Evolutionary conservation across 2,329 filamentous ascomycete species (phyloP).

Genomic region (Aureobasidium namibiae): DNA sequence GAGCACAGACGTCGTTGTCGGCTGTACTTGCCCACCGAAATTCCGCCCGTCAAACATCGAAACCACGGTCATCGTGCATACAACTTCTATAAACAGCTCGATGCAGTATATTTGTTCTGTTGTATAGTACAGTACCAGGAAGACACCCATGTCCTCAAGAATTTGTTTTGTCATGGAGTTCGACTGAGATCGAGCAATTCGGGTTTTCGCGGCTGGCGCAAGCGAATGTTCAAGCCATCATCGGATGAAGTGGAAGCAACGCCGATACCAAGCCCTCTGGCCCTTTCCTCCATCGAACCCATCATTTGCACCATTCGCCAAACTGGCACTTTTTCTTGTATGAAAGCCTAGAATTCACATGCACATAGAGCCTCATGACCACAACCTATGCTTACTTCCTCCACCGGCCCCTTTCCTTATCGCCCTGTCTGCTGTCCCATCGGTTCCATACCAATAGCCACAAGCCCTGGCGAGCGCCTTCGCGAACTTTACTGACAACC

Average conservation of each 20-base stretch:
- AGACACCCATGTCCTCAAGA: background rate
- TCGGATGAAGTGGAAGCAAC: background rate
- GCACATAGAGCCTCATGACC: background rate
- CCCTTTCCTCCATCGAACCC: background rate
- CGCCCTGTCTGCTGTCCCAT: background rate
- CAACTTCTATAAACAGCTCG: background rate
- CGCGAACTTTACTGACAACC: background rate
- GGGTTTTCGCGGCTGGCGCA: background rate
- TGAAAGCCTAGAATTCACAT: background rate
- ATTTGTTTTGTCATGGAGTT: background rate
- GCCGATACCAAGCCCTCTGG: background rate
- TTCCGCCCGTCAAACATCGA: background rate
- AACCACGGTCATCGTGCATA: background rate
- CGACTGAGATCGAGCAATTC: background rate
- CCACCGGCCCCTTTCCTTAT: background rate
- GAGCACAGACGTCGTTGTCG: background rate
- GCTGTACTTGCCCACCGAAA: background rate
- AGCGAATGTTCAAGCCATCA: background rate
- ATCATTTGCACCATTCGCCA: no score
- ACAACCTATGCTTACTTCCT: background rate
- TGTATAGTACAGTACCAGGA: background rate
- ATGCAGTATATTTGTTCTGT: background rate
- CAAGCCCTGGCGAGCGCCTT: background rate
- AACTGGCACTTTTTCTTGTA: background rate
- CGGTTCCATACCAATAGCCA: constrained; percentile 1